Conservation (phyloP, 2,329 filamentous ascomycete species). For the Leptodontidium sp. region DNA sequence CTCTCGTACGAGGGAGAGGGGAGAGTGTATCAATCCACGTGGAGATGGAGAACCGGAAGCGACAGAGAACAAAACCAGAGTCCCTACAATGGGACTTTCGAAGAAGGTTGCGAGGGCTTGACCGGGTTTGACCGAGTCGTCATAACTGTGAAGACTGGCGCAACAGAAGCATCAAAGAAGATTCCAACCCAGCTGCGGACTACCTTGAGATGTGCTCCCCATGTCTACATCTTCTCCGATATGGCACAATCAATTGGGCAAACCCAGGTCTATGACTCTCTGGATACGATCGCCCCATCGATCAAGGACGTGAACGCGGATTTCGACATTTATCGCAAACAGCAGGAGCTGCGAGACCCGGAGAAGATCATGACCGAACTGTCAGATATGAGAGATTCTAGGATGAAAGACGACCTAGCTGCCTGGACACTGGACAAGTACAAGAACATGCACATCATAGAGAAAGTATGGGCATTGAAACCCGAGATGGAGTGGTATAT, state of each 20-base stretch:
- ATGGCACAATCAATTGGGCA: conserved; percentile 58
- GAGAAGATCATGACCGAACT: conserved; percentile 54
- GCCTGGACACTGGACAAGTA: conserved; percentile 67
- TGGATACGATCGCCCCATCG: conserved; percentile 53
- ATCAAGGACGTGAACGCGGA: conserved; percentile 53
- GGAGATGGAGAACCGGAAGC: conserved; percentile 9
- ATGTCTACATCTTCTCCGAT: conserved; percentile 66
- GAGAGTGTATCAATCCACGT: conserved; percentile 11
- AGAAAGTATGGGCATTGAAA: conserved; percentile 59
- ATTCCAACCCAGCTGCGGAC: conserved; percentile 64
- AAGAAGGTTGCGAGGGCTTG: conserved; percentile 14
- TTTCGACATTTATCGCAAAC: conserved; percentile 55
- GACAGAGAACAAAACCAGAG: neutral
- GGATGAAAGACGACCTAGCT: conserved; percentile 47
- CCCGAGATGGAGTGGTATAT: conserved; percentile 66
- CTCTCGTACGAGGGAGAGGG: conserved; percentile 9
- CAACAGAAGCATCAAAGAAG: conserved; percentile 60
- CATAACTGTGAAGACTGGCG: conserved; percentile 64
- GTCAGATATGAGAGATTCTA: conserved; percentile 28
- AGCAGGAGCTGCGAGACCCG: conserved; percentile 53
- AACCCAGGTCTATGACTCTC: conserved; percentile 54
- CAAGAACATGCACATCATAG: conserved; percentile 66
- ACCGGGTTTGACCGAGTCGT: conserved; percentile 24
- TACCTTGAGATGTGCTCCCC: conserved; percentile 54
- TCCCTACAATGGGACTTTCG: neutral